Evolutionary conservation across 1,139 yeast species (phyloP), one percentile per base, ranked within the genome.

Genomic region (Sugiyamaella neomexicana): DNA sequence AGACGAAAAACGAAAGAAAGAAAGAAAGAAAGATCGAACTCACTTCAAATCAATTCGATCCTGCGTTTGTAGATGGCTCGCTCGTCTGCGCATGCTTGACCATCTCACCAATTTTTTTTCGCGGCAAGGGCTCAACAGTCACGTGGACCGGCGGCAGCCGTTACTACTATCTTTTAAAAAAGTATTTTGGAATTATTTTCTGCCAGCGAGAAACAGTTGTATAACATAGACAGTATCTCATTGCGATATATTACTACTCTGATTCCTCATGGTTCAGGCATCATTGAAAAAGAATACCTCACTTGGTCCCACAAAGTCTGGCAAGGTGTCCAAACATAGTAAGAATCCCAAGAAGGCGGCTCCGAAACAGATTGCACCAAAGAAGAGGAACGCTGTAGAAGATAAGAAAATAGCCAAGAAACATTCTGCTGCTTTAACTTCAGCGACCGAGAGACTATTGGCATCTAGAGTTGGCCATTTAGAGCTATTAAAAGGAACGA

Each of bases 381-480:
- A 83, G 70, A 86, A 83, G 67, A 72, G 78, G 53, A 72, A 74
- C 13, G 80, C 81, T 2, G 58, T 60, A 29, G 61, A 61, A 50
- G 68, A 67, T 39, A 72, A 72, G 8, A 72, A 75, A 55, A 74
- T 87, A 60, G 76, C 84, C 55, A 86, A 86, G 66, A 70, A 81
- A 58, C 91, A 83, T 65, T 79, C 81, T 55, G 82, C 85, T 2
- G 85, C 89, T 23, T 78, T 88, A 61, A 80, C 86, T 54, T 72
- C 79, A 1, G 78, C 83, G 16, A 91, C 98, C 1, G 99, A 93
- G 72, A 89, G 82, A 72, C 77, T 89, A 60, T 82, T 91, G 62
- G 85, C 97, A 2, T 79, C 95, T 53, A 81, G 93, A 70, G 97
- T 91, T 3, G 99, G 99, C n/a, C 98, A 93, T 72, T 78, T 93